Evolutionary conservation across 1,284 basidiomycete species (phyloP), one percentile per base, ranked within the genome.

Genomic region (Singerocomus inundabilis): DNA sequence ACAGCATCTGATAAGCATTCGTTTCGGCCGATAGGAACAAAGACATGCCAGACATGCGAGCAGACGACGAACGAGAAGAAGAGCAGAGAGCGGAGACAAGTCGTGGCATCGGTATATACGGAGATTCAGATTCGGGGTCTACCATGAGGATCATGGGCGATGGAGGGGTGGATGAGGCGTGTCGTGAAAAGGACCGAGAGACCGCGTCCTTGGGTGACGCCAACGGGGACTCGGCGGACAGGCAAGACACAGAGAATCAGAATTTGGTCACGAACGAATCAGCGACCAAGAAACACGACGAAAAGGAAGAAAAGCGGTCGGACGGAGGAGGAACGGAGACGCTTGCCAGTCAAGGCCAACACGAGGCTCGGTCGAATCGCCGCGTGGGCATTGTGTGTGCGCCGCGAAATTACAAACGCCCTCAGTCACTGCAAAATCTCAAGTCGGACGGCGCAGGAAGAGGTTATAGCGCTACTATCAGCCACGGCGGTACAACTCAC

Each of bases 391-490:
- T 62, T 47, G 55, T 66, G 51, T 44, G 38, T 58, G 49, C 57
- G 40, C 62, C 65, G 54, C 54, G 48, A 64, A 55, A 66, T 56
- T 64, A 54, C 62, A 64, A 64, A 68, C 65, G 61, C 52, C 62
- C 65, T 41, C 64, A 54, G 51, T 60, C 63, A 18, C 57, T 64
- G 21, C 56, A 61, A 44, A 48, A 66, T 62, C 57, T 66, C 62
- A 56, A 54, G 58, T 44, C 32, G 9, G 51, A 44, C 62, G 51
- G 52, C 21, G 33, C 2, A 46, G 33, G 43, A 18, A 32, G 18
- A 28, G 21, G 46, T 58, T 55, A 51, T 54, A 49, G 60, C 54
- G 35, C 39, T 35, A 38, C 47, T 49, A 45, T 39, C 49, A 50
- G 30, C 49, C 48, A 18, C 40, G 49, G 40, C 56, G 36, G 37